Percentiles rank a stretch among this genome's conserved stretches.
Conservation (phyloP, 139 green algal species). For the Monoraphidium neglectum region DNA sequence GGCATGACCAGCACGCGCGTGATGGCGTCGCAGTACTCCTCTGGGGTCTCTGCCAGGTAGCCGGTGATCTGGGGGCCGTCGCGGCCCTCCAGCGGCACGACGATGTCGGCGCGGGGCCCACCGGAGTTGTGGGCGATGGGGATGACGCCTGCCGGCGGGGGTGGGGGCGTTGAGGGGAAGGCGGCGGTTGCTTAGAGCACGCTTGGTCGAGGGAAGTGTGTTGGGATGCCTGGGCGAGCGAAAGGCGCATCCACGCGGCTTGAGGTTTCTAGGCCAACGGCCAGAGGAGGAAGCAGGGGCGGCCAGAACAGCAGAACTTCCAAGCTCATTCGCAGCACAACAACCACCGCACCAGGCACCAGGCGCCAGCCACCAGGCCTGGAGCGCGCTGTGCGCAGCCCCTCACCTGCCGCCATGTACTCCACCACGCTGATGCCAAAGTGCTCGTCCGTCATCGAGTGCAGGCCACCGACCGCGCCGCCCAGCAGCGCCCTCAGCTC, state of each 20-base stretch:
- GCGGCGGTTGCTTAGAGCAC: too few species aligned
- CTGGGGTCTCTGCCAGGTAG: slow-evolving; percentile 64
- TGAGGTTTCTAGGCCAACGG: too few species aligned
- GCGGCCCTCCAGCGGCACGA: slow-evolving; percentile 34
- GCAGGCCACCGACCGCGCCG: slow-evolving; percentile 85
- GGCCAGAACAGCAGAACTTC: too few species aligned
- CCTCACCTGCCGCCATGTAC: slow-evolving; percentile 92
- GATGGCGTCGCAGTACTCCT: slow-evolving; percentile 81
- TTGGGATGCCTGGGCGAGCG: too few species aligned
- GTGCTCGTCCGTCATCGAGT: slow-evolving; percentile 98
- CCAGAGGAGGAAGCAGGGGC: too few species aligned
- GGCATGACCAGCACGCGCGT: slow-evolving; percentile 72
- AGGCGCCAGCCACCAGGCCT: neutral
- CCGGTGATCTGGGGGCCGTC: slow-evolving; percentile 46
- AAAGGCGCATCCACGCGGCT: too few species aligned
- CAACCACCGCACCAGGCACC: too few species aligned
- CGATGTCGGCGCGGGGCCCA: slow-evolving; percentile 72
- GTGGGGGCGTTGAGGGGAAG: too few species aligned
- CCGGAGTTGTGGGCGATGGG: slow-evolving; percentile 91
- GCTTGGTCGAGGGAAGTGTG: too few species aligned
- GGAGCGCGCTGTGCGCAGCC: neutral
- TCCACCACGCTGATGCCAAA: slow-evolving; percentile 99
- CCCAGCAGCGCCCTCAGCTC: slow-evolving; percentile 79
- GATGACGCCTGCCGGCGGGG: slow-evolving; percentile 57
- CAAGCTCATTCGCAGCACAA: too few species aligned